A percentile compares a stretch with the other conserved stretches of the same genome.
These are phyloP conservation scores for Eucalyptus microcorys DNA, from an alignment of 345 rosid species.

Conservation along the genomic window DNA sequence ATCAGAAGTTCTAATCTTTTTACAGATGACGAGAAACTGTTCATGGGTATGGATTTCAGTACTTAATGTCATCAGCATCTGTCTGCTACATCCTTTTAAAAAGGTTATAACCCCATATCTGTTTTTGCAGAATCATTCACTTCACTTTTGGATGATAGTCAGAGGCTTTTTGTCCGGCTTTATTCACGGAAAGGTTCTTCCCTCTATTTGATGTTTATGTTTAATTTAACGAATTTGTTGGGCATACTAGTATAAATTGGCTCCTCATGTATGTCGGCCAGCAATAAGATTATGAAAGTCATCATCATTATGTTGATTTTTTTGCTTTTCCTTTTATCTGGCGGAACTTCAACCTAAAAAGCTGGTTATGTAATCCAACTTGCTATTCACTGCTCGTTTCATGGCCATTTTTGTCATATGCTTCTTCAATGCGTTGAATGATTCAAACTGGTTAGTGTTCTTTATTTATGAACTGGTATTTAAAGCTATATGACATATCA, in stretches of 20 bases:
- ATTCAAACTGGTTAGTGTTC: neutral
- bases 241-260: neutral
- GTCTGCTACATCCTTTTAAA: neutral
- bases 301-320: neutral
- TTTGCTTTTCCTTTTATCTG: neutral
- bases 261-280: neutral
- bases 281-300: neutral
- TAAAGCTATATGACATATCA: neutral
- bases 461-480: neutral
- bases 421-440: neutral
- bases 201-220: neutral
- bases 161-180: slow-evolving; percentile 83
- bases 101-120: neutral
- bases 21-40: slow-evolving; percentile 48
- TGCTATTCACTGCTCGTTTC: neutral
- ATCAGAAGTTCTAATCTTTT: slow-evolving; percentile 45
- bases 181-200: slow-evolving; percentile 68
- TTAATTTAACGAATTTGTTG: neutral
- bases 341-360: neutral
- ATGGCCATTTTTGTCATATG: neutral
- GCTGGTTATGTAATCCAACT: neutral
- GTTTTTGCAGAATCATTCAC: slow-evolving; percentile 54
- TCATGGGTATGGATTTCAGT: slow-evolving; percentile 35
- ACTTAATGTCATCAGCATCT: neutral
- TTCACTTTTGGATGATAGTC: slow-evolving; percentile 57